These are phyloP conservation scores for Helianthus tuberosus DNA, from an alignment of 129 eudicot species.

Conservation along the genomic window DNA sequence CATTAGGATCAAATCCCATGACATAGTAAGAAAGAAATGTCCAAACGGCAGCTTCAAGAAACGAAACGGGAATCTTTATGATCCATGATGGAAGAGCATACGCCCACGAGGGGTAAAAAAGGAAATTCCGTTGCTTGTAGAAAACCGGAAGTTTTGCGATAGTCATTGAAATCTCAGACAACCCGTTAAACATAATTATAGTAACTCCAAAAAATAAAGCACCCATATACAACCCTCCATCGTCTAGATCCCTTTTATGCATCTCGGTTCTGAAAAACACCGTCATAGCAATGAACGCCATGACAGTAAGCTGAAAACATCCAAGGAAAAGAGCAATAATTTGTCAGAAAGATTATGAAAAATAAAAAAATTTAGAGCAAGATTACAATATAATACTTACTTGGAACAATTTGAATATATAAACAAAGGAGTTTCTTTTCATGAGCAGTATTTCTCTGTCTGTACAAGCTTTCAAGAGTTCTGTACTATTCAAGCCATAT, in stretches of 20 bases:
- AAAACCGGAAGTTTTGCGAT: slow-evolving; percentile 81
- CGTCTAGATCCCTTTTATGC: slow-evolving; percentile 38
- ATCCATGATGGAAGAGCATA: slow-evolving; percentile 78
- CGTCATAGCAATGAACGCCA: slow-evolving; percentile 56
- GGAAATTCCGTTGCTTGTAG: slow-evolving; percentile 83
- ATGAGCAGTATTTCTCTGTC: slow-evolving; percentile 61
- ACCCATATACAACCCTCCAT: slow-evolving; percentile 51
- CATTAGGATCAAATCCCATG: slow-evolving; percentile 76
- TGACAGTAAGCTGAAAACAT: slow-evolving; percentile 35
- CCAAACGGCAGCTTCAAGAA: slow-evolving; percentile 69
- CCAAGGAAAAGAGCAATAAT: too few species aligned
- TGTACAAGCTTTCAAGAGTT: slow-evolving; percentile 54
- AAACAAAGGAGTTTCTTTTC: slow-evolving; percentile 68
- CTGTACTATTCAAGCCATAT: slow-evolving; percentile 54
- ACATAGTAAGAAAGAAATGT: slow-evolving; percentile 59
- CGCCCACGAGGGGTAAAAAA: slow-evolving; percentile 78
- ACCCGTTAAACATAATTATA: slow-evolving; percentile 59
- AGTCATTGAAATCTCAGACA: slow-evolving; percentile 75
- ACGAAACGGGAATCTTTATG: slow-evolving; percentile 56
- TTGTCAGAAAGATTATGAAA: too few species aligned
- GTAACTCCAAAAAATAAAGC: slow-evolving; percentile 48
- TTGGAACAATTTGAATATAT: slow-evolving; percentile 46
- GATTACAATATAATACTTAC: too few species aligned
- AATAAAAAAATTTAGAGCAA: too few species aligned
- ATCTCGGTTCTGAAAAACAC: slow-evolving; percentile 67